Conservation (phyloP, 2,329 filamentous ascomycete species). For the Penicillium sp. region DNA sequence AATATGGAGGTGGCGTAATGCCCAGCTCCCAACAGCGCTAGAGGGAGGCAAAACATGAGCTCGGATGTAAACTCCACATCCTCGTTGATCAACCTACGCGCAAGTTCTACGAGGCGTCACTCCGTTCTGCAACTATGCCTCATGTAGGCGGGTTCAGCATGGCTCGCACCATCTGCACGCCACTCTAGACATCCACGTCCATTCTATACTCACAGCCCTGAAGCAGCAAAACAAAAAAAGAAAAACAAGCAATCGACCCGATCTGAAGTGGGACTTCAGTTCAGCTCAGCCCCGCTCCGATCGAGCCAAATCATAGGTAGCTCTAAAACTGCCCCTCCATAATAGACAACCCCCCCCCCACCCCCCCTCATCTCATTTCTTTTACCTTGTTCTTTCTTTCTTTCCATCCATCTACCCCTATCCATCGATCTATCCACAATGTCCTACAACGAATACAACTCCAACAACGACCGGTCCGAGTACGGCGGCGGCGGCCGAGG, state of each 20-base stretch:
- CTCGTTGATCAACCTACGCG: too few species aligned
- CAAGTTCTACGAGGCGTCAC: too few species aligned
- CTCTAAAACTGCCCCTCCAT: conserved; percentile 2
- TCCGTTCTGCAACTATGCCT: neutral
- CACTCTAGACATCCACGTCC: neutral
- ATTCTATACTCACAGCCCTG: neutral
- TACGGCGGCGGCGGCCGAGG: conserved; percentile 24
- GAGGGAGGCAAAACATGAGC: too few species aligned
- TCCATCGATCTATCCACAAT: conserved; percentile 12
- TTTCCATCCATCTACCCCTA: neutral
- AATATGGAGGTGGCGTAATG: too few species aligned
- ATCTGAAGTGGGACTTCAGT: neutral
- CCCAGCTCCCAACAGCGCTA: too few species aligned
- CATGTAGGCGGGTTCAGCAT: neutral
- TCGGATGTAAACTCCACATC: too few species aligned
- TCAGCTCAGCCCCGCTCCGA: conserved; percentile 1
- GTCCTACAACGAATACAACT: conserved; percentile 13
- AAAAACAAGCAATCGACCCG: neutral
- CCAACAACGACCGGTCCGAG: conserved; percentile 8
- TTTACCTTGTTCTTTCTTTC: neutral
- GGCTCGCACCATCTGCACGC: neutral
- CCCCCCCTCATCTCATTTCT: neutral
- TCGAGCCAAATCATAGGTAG: neutral
- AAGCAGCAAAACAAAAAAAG: neutral
- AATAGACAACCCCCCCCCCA: neutral